Evolutionary conservation across 768 basidiomycete genomes (phyloP), one percentile per base, ranked within the genome.

Genomic region (Auricularia auricula-judae): DNA sequence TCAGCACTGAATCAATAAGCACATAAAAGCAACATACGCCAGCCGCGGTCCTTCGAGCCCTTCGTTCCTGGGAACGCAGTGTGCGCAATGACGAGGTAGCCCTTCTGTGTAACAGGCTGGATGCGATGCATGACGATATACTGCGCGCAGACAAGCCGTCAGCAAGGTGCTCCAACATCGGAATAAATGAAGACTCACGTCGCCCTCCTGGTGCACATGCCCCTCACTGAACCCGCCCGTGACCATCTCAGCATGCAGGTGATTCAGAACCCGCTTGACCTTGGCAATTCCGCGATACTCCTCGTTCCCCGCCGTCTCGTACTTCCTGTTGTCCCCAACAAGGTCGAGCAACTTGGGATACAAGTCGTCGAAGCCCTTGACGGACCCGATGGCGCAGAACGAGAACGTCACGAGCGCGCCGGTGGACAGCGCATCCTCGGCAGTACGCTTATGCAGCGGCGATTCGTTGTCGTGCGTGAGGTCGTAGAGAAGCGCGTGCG

Each of bases 401-500:
- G 89, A 89, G 76, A 98, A 98, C 0, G 95, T 84, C 18, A 90
- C 89, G n/a, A 98, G 79, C 23, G 93, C 92, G 2, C 91, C 97
- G 0, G 92, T 93, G 7, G 93, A 88, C n/a, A 99, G 83, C 0
- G 93, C 89, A 74, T 98, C 94, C 74, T 98, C 93, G 5, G 95
- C 92, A 1, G 90, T 89, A 43, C 93, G 86, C 74, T 96, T 98
- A 76, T 92, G 84, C 14, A 87, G 75, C 1, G 89, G 90, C 1
- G 94, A 88, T 74, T 98, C 93, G 72, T 99, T 99, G 76, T 99
- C 97, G 75, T 99, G 97, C 1, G 97, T 98, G 65, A 92, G 81
- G 74, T 99, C 97, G 75, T 93, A 98, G 71, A 98, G 81, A 39
- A 98, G 81, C 0, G 97, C 93, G 72, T 99, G 97, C 0, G 97